A percentile compares a stretch with the other conserved stretches of the same genome.
Evolutionary conservation across 2,329 filamentous ascomycete species (phyloP).

Genomic region (Coniochaeta ligniaria): DNA sequence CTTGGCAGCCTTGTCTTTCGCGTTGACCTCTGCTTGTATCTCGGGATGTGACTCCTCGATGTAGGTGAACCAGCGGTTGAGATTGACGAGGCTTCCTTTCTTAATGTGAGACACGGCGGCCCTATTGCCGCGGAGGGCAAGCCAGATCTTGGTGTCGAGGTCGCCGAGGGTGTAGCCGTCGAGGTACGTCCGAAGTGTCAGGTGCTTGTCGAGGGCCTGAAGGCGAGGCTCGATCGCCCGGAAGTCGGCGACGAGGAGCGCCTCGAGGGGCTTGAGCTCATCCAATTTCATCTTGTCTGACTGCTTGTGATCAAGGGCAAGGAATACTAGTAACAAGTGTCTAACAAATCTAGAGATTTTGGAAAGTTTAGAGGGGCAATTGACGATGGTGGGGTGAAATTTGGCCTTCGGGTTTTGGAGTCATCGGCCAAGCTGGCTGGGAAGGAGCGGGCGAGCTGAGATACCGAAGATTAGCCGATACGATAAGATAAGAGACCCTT

Average conservation of each 20-base stretch:
- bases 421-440: neutral
- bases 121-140: constrained; percentile 73
- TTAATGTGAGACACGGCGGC: constrained; percentile 77
- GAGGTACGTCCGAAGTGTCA: constrained; percentile 80
- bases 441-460: neutral
- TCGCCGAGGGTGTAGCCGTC: constrained; percentile 72
- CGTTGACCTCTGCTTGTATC: constrained; percentile 63
- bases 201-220: constrained; percentile 74
- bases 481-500: constrained; percentile 1
- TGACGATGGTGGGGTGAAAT: neutral
- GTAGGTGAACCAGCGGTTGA: constrained; percentile 82
- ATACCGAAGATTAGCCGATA: neutral
- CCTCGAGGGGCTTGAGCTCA: constrained; percentile 43
- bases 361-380: neutral
- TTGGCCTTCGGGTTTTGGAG: neutral
- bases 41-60: constrained; percentile 77
- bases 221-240: constrained; percentile 73
- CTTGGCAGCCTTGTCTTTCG: constrained; percentile 59
- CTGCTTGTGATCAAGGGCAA: neutral
- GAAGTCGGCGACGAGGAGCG: constrained; percentile 59
- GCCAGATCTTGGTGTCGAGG: constrained; percentile 76
- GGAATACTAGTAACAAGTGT: neutral
- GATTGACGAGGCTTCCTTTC: constrained; percentile 67
- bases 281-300: constrained; percentile 45
- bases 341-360: neutral